Evolutionary conservation across 805 yeast genomes (phyloP).

Genomic region (Huiozyma naganishii): DNA sequence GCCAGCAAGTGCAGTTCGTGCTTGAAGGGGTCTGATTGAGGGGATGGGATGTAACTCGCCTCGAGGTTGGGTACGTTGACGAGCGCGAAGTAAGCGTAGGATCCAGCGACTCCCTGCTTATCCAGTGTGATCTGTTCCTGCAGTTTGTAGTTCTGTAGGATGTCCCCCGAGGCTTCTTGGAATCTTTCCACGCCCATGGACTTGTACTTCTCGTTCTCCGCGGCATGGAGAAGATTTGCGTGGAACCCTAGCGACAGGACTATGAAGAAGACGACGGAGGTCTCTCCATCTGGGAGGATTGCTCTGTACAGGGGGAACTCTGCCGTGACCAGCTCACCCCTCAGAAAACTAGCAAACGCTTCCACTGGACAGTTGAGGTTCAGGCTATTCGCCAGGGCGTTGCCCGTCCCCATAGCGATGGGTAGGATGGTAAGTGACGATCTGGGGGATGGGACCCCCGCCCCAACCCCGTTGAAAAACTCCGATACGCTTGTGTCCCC

Average conservation of each 20-base stretch:
- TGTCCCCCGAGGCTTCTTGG: slow-evolving; percentile 50
- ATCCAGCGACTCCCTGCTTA: neutral
- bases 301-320: slow-evolving; percentile 28
- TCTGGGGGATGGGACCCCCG: neutral
- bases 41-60: slow-evolving; percentile 22
- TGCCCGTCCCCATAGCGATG: slow-evolving; percentile 81
- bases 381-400: slow-evolving; percentile 61
- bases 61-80: slow-evolving; percentile 24
- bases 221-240: slow-evolving; percentile 72
- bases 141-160: slow-evolving; percentile 33
- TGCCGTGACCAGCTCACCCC: slow-evolving; percentile 5
- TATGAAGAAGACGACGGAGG: slow-evolving; percentile 34
- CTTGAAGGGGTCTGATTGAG: slow-evolving; percentile 16
- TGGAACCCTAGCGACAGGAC: slow-evolving; percentile 83
- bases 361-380: slow-evolving; percentile 29
- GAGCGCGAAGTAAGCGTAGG: slow-evolving; percentile 21
- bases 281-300: slow-evolving; percentile 19
- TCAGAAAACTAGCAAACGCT: slow-evolving; percentile 31
- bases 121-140: slow-evolving; percentile 8
- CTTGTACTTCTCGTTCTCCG: slow-evolving; percentile 60
- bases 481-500: slow-evolving; percentile 85
- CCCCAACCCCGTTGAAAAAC: slow-evolving; percentile 43
- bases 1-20: slow-evolving; percentile 18
- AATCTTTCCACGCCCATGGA: slow-evolving; percentile 58
- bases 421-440: slow-evolving; percentile 15